A percentile compares a stretch with the other conserved stretches of the same genome.
Evolutionary conservation across 495 filamentous ascomycete genomes (phyloP).

Genomic region (Xylaria telfairii): DNA sequence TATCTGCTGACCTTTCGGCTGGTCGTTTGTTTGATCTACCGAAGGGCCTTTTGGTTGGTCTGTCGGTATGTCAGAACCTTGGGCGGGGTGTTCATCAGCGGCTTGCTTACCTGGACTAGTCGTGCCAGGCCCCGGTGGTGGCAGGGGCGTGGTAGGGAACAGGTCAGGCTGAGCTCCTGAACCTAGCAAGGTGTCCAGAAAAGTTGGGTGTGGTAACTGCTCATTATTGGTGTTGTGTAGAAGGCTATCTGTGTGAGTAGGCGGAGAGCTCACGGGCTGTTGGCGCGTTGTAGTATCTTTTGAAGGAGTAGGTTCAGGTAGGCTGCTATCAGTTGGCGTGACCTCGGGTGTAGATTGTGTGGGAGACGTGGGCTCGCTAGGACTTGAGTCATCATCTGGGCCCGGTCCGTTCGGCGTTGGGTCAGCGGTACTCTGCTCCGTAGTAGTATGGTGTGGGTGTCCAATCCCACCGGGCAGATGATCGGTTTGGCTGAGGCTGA

Average conservation of each 20-base stretch:
- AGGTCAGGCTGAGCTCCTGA: no score
- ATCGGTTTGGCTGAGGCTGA: background rate
- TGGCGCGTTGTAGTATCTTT: conserved; percentile 3
- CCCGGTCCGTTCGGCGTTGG: background rate
- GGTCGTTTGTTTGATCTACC: background rate
- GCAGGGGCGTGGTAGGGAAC: background rate
- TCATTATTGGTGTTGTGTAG: no score
- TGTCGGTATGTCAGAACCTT: background rate
- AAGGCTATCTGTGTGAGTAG: no score
- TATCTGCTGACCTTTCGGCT: background rate
- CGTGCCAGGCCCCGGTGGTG: background rate
- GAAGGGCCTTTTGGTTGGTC: background rate
- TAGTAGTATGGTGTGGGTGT: background rate
- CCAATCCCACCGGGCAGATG: background rate
- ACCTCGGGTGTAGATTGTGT: background rate
- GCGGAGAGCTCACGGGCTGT: background rate
- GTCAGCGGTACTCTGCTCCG: background rate
- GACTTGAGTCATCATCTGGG: background rate
- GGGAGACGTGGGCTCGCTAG: background rate
- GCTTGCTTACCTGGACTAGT: background rate
- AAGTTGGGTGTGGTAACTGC: no score
- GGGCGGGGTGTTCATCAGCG: background rate
- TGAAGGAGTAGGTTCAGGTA: background rate
- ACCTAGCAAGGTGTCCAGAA: no score
- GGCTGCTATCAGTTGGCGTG: background rate